Percentiles rank a stretch among this genome's conserved stretches.
These are phyloP conservation scores for Ogataea siamensis DNA, from an alignment of 805 yeast species.

Conservation along the genomic window DNA sequence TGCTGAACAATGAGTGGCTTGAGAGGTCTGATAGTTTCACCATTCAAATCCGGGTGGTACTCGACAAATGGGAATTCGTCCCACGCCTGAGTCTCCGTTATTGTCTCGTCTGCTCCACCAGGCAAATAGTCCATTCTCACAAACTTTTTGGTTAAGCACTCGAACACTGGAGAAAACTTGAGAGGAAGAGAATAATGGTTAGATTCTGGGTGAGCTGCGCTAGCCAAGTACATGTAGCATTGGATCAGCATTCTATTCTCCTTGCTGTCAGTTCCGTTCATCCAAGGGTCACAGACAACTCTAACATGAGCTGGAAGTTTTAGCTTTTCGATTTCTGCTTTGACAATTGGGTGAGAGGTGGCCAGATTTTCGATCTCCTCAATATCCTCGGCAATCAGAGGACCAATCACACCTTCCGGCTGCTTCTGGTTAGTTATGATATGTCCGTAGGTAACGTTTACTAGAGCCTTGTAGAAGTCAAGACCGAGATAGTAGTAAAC, in stretches of 20 bases:
- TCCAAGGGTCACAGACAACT: slow-evolving; percentile 78
- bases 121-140: slow-evolving; percentile 75
- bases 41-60: slow-evolving; percentile 70
- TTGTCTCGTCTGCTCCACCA: slow-evolving; percentile 61
- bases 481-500: slow-evolving; percentile 59
- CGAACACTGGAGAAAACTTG: slow-evolving; percentile 72
- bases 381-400: slow-evolving; percentile 66
- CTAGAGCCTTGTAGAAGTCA: slow-evolving; percentile 66
- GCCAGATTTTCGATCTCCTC: slow-evolving; percentile 50
- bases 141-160: slow-evolving; percentile 55
- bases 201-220: slow-evolving; percentile 64
- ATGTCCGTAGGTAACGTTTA: slow-evolving; percentile 62
- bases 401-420: slow-evolving; percentile 67
- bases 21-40: slow-evolving; percentile 52
- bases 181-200: slow-evolving; percentile 76
- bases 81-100: slow-evolving; percentile 59
- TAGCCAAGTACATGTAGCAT: slow-evolving; percentile 71
- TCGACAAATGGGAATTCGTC: slow-evolving; percentile 59
- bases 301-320: slow-evolving; percentile 53
- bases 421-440: slow-evolving; percentile 54
- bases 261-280: slow-evolving; percentile 69
- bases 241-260: slow-evolving; percentile 65
- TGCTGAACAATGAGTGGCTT: slow-evolving; percentile 70
- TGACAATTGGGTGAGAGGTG: slow-evolving; percentile 52
- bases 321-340: slow-evolving; percentile 65